Base-by-base conservation (phyloP, 805 yeast species). In the Isabelozyma pseudorhagii region DNA sequence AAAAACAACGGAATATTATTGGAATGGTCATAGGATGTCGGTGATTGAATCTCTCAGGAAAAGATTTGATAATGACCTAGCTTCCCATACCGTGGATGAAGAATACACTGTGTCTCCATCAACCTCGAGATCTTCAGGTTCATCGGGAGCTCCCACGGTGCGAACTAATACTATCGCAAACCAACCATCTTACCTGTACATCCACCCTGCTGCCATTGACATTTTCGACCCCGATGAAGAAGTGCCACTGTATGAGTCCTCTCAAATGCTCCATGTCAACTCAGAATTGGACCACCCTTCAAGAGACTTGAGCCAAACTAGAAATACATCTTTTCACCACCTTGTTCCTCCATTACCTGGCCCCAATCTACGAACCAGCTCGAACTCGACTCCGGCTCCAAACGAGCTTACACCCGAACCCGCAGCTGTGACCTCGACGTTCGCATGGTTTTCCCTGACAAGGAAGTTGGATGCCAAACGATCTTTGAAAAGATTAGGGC, bases 401-500 rank as follows among this genome's bases (percentile, higher is more conserved):
- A 38, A 38, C 18, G 18, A 38, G 17, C 36, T 5, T 31, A 9
- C 36, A 3, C 18, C 40, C 8, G 40, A 31, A 7, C 34, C 44
- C 15, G 29, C 51, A 46, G 18, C 49, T 34, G 21, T 50, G 21
- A 15, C 45, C 34, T 42, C 51, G 14, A 7, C 47, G 8, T 46
- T 43, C 17, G 38, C 52, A 40, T 41, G 51, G 36, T 31, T 31
- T 31, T 10, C n/a, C n/a, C 36, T 10, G n/a, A 41, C 18, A 2
- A 46, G 50, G 27, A 47, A 51, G 39, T 17, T 31, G 9, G 44
- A 50, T 40, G 57, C 50, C 9, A 62, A 59, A 28, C 58, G 61
- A 9, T 51, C 66, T 27, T 58, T 72, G 42, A 87, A 87, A 61
- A 72, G 77, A 29, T 64, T 88, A 18, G 93, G 96, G 0, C 72